Conservation (phyloP, 257 asterid genomes). For the Solanum appendiculatum region DNA sequence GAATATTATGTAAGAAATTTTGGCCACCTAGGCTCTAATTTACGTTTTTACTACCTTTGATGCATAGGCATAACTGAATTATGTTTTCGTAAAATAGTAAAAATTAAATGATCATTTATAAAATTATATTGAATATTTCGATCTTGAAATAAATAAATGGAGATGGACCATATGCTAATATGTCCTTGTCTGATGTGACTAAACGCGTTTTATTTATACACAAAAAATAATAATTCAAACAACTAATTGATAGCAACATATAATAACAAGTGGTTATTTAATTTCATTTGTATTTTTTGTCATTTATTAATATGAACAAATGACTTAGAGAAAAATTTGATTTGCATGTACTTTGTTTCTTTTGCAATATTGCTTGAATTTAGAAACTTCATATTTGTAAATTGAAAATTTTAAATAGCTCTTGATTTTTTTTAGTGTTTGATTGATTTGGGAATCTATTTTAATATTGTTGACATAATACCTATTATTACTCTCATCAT, state of each 20-base stretch:
- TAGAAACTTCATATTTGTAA: not conserved
- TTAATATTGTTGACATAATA: not conserved
- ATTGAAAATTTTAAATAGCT: not conserved
- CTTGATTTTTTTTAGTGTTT: not conserved
- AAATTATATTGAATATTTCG: not conserved
- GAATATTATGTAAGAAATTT: not conserved
- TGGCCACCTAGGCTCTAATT: not conserved
- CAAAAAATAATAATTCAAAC: not conserved
- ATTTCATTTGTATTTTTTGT: not conserved
- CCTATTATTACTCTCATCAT: not conserved
- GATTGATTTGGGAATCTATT: not conserved
- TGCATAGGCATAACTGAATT: not conserved
- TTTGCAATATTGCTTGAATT: not conserved
- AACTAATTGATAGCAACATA: not conserved
- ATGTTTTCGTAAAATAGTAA: not conserved
- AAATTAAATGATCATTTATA: not conserved
- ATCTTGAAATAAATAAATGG: not conserved
- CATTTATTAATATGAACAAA: not conserved
- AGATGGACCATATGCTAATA: not conserved
- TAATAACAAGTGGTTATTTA: not conserved
- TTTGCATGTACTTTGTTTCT: not conserved
- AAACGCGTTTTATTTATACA: not conserved
- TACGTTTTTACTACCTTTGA: not conserved
- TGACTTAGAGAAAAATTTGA: not conserved
- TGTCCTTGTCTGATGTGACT: not conserved